Base-by-base conservation (phyloP, 345 rosid species). In the Eucalyptus regnans region DNA sequence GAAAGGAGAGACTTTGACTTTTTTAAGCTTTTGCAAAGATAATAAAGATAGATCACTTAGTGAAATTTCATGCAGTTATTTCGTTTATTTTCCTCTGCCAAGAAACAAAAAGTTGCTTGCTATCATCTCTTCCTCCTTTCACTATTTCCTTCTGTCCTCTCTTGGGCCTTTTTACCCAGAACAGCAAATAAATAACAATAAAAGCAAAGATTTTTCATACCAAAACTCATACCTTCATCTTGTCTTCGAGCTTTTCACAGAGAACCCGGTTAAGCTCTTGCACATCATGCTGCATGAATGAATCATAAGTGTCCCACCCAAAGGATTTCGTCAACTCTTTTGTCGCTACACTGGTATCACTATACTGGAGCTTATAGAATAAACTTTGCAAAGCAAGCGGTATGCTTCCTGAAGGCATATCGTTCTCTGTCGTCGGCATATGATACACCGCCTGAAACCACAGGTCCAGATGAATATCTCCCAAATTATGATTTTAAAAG, bases 231-330 rank as follows among this genome's bases (percentile, higher is more conserved):
- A 90, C 96, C 96, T 94, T 94, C 96, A 94, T 94, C 86, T 94
- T 94, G 86, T 94, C 96, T 88, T 94, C 96, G 62, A 94, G 95
- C 90, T 94, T 94, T 91, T 94, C 96, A 88, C 93, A 86, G 23
- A 94, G 92, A 86, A 94, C 96, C 89, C 96, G 92, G 86, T 94
- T 94, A 51, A 94, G 94, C 89, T 94, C 96, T 92, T 94, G 96
- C 89, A 94, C 96, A 86, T 94, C 96, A 90, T 94, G 96, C 88
- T 94, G 96, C 96, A 94, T 89, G 89, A 94, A 94, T 62, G 96
- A 94, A 87, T 94, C 96, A 89, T 93, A 92, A 7, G 96, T 92
- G 88, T 94, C 96, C 96, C 96, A 94, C 79, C 96, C 96, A 93
- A 94, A 94, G 90, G 96, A 94, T 66, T 92, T 93, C 1, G 96